Evolutionary conservation across 108 stramenopile species (phyloP).

Genomic region (Cyclostephanos invisitatus): DNA sequence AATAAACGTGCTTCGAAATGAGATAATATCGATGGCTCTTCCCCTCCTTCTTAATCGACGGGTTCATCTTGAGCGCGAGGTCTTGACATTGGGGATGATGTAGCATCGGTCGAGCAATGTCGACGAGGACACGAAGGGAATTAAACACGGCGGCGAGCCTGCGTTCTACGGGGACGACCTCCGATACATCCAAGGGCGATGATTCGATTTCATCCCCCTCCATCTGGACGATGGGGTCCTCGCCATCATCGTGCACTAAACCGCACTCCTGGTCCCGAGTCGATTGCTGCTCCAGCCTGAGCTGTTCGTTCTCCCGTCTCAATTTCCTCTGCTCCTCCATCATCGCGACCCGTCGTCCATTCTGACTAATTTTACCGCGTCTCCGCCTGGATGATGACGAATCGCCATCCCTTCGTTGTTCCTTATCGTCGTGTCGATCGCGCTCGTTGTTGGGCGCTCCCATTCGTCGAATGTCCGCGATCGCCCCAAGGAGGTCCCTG

Average conservation of each 20-base stretch:
- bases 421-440: neutral
- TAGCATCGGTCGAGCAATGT: slow-evolving; percentile 33
- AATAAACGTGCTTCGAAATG: slow-evolving; percentile 29
- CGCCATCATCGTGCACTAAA: slow-evolving; percentile 8
- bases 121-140: slow-evolving; percentile 36
- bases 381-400: neutral
- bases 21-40: slow-evolving; percentile 14
- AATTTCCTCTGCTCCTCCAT: slow-evolving; percentile 41
- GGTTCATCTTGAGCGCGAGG: slow-evolving; percentile 32
- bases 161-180: slow-evolving; percentile 4
- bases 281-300: slow-evolving; percentile 4
- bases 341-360: slow-evolving; percentile 16
- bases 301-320: slow-evolving; percentile 27
- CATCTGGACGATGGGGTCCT: slow-evolving; percentile 8
- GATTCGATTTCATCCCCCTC: neutral
- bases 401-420: neutral
- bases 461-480: slow-evolving; percentile 22
- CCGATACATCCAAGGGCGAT: neutral
- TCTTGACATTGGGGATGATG: slow-evolving; percentile 32
- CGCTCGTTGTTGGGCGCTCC: slow-evolving; percentile 15
- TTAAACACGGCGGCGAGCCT: slow-evolving; percentile 41
- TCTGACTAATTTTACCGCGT: neutral
- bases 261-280: slow-evolving; percentile 8
- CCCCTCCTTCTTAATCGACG: slow-evolving; percentile 19
- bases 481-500: neutral